A percentile compares a stretch with the other conserved stretches of the same genome.
Evolutionary conservation across 768 basidiomycete genomes (phyloP).

Genomic region (Gloeopeniophorella convolvens): DNA sequence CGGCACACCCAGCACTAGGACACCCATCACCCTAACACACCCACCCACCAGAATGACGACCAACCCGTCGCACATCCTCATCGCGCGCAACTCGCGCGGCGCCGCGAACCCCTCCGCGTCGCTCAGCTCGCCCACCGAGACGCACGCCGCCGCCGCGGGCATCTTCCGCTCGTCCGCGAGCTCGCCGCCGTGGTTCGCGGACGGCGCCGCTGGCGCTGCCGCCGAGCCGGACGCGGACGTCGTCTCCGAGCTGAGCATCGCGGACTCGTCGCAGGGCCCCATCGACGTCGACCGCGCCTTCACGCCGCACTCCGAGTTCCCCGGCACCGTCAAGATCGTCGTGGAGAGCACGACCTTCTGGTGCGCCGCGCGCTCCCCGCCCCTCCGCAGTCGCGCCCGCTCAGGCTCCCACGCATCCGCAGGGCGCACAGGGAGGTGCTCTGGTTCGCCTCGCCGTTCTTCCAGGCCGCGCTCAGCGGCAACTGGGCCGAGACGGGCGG

Average conservation of each 20-base stretch:
- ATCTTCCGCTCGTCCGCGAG: conserved; percentile 70
- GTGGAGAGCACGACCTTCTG: conserved; percentile 89
- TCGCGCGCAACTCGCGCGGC: conserved; percentile 78
- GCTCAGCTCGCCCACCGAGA: conserved; percentile 80
- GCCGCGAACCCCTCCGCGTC: conserved; percentile 70
- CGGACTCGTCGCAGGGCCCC: conserved; percentile 52
- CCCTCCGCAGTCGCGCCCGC: conserved; percentile 2
- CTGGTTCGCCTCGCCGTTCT: conserved; percentile 92
- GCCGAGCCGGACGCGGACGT: conserved; percentile 58
- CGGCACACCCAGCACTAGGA: background rate
- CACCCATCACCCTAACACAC: background rate
- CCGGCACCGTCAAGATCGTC: conserved; percentile 86
- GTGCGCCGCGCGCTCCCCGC: conserved; percentile 38
- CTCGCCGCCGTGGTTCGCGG: conserved; percentile 73
- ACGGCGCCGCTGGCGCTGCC: too few species aligned
- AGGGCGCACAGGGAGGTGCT: conserved; percentile 92
- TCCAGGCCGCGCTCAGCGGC: conserved; percentile 84
- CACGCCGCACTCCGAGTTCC: conserved; percentile 55
- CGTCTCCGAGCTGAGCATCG: conserved; percentile 60
- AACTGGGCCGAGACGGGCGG: conserved; percentile 92
- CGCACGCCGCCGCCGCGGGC: conserved; percentile 80
- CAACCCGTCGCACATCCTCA: conserved; percentile 83
- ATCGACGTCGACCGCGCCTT: conserved; percentile 84
- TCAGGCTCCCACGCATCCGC: conserved; percentile 10
- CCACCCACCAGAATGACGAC: conserved; percentile 41